Evolutionary conservation across 805 yeast species (phyloP).

Genomic region (Lipomyces anomalus): DNA sequence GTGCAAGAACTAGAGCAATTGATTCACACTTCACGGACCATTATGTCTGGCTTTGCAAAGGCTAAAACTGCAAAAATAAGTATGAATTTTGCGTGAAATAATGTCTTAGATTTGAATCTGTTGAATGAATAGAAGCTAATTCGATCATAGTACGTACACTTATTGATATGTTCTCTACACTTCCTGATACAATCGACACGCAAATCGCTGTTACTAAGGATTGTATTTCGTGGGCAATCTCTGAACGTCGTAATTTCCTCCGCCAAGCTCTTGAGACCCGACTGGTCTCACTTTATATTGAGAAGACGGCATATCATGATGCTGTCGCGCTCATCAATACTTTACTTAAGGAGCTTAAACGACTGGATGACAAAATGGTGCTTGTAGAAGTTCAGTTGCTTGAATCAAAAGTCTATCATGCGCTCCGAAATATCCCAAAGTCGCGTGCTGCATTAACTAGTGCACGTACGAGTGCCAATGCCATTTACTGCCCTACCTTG

Average conservation of each 20-base stretch:
- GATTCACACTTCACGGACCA: constrained; percentile 59
- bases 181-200: constrained; percentile 56
- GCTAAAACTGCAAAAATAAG: constrained; percentile 88
- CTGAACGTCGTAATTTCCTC: constrained; percentile 77
- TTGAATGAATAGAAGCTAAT: not conserved
- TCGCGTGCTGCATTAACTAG: constrained; percentile 88
- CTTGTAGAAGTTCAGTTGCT: constrained; percentile 91
- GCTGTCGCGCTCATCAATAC: constrained; percentile 67
- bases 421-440: constrained; percentile 83
- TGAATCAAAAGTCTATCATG: constrained; percentile 85
- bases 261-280: constrained; percentile 84
- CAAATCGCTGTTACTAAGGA: constrained; percentile 72
- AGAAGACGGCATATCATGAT: constrained; percentile 57
- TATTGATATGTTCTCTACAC: constrained; percentile 67
- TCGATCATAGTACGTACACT: constrained; percentile 49
- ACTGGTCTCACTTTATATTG: constrained; percentile 67
- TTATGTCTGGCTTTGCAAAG: constrained; percentile 79
- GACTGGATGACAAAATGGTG: constrained; percentile 90
- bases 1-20: constrained; percentile 52
- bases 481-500: constrained; percentile 90
- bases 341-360: constrained; percentile 78
- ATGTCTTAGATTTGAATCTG: not conserved
- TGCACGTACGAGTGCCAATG: constrained; percentile 95
- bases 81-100: constrained; percentile 5
- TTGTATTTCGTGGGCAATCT: constrained; percentile 80